Percentiles rank a stretch among this genome's conserved stretches.
phyloP scores from a whole-genome alignment of 768 basidiomycete genomes.

The Naematelia encephala region DNA sequence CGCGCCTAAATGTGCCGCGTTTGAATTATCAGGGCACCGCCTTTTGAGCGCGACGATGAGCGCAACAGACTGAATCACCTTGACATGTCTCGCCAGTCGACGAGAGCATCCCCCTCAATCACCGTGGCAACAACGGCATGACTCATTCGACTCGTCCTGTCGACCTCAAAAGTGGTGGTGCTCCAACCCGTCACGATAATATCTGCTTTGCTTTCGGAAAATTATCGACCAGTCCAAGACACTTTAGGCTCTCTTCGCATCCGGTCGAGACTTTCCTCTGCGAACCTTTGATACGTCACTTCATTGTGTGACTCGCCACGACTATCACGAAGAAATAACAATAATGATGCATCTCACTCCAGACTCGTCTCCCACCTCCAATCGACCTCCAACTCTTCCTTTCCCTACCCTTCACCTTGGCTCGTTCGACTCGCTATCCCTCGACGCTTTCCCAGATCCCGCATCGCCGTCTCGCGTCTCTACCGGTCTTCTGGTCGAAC shows the following conservation, averaged over 20 bases:
- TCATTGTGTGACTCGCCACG: not conserved
- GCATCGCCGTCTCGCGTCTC: slow-evolving; percentile 3
- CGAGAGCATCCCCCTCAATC: not conserved
- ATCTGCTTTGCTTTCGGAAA: not conserved
- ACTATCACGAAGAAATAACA: not conserved
- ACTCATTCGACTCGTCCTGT: not conserved
- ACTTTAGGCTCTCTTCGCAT: not conserved
- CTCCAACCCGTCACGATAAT: not conserved
- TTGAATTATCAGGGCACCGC: not conserved
- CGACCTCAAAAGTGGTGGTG: not conserved
- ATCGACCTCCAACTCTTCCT: slow-evolving; percentile 29
- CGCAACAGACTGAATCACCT: not conserved
- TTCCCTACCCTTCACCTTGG: slow-evolving; percentile 37
- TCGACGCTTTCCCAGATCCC: slow-evolving; percentile 17
- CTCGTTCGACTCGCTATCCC: slow-evolving; percentile 24
- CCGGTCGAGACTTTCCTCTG: not conserved
- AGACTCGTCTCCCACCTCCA: slow-evolving; percentile 3
- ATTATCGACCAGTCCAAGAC: not conserved
- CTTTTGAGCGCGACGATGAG: not conserved
- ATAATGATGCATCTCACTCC: slow-evolving; percentile 4
- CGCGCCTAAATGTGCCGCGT: not conserved
- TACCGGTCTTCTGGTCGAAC: not conserved
- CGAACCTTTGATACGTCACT: not conserved
- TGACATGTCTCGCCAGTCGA: not conserved
- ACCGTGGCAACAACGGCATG: not conserved